Conservation (phyloP, 2,329 filamentous ascomycete genomes). For the Calonectria pseudoreteaudii region DNA sequence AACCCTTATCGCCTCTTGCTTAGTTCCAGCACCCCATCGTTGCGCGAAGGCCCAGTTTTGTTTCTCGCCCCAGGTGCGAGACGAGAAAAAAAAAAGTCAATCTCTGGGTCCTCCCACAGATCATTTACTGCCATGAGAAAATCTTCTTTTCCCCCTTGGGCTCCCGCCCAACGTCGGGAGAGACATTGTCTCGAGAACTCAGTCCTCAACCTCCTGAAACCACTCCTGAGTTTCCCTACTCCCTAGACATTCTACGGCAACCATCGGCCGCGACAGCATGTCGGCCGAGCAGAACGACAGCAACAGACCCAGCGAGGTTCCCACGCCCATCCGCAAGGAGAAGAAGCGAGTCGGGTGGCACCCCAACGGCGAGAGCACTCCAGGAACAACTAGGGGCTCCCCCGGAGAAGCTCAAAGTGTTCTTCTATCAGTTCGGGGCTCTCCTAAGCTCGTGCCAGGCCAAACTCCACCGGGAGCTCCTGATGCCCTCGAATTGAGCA, state of each 20-base stretch:
- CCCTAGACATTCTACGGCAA: conserved; percentile 1
- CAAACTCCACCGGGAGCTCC: conserved; percentile 48
- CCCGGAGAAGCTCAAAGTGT: conserved; percentile 33
- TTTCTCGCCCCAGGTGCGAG: conserved; percentile 36
- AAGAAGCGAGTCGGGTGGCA: conserved; percentile 57
- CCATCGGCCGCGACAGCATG: conserved; percentile 29
- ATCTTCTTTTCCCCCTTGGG: conserved; percentile 28
- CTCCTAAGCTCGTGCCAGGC: conserved; percentile 41
- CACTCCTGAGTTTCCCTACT: background rate
- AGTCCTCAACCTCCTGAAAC: conserved; percentile 24
- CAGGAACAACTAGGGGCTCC: conserved; percentile 11
- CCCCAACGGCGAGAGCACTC: conserved; percentile 43
- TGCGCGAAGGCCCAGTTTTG: conserved; percentile 42
- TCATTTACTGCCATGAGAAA: conserved; percentile 34
- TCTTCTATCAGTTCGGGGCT: conserved; percentile 42
- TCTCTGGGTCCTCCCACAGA: conserved; percentile 34
- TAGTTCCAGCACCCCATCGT: conserved; percentile 28
- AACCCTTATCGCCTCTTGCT: conserved; percentile 39
- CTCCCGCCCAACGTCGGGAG: conserved; percentile 25
- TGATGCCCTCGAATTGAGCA: conserved; percentile 52
- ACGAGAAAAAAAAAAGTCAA: conserved; percentile 29
- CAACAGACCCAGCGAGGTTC: conserved; percentile 43
- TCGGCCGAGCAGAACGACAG: conserved; percentile 43
- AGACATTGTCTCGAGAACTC: conserved; percentile 32
- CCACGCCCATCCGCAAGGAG: conserved; percentile 49